A percentile compares a stretch with the other conserved stretches of the same genome.
Evolutionary conservation across 2,329 filamentous ascomycete genomes (phyloP).

Genomic region (Pyrenochaeta sp.): DNA sequence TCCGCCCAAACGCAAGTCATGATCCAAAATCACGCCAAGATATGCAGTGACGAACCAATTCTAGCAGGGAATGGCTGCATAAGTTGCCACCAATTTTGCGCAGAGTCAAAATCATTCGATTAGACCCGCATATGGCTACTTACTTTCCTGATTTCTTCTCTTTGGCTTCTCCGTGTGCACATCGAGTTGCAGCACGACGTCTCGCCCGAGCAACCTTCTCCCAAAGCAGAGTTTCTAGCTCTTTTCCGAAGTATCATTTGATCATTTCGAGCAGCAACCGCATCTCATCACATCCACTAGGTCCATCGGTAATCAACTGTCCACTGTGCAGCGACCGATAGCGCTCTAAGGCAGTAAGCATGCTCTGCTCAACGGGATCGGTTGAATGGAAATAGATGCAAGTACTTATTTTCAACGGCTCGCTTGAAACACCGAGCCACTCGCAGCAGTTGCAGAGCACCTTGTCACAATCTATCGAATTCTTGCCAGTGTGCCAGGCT

Average conservation of each 20-base stretch:
- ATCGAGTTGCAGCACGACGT: slow-evolving; percentile 20
- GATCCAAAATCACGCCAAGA: slow-evolving; percentile 41
- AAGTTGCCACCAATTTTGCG: slow-evolving; percentile 26
- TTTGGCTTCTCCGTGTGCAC: slow-evolving; percentile 14
- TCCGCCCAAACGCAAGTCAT: slow-evolving; percentile 29
- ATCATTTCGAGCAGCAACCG: slow-evolving; percentile 13
- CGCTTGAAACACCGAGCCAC: background rate
- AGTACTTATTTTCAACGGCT: background rate
- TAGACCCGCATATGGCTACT: slow-evolving; percentile 24
- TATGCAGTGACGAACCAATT: slow-evolving; percentile 28
- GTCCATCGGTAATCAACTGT: slow-evolving; percentile 19
- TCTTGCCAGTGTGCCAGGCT: slow-evolving; percentile 1
- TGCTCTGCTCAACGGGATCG: slow-evolving; percentile 5
- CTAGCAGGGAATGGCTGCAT: slow-evolving; percentile 26
- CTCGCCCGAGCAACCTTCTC: slow-evolving; percentile 16
- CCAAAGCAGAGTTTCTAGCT: slow-evolving; percentile 21
- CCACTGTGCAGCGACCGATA: slow-evolving; percentile 16
- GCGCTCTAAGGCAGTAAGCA: slow-evolving; percentile 7
- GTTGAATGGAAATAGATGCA: slow-evolving; percentile 9
- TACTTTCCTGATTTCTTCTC: slow-evolving; percentile 23
- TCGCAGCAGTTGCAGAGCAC: slow-evolving; percentile 1
- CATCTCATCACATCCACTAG: slow-evolving; percentile 29
- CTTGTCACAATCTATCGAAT: slow-evolving; percentile 16
- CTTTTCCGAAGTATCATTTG: slow-evolving; percentile 12
- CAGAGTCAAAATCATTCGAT: slow-evolving; percentile 30